phyloP scores from a whole-genome alignment of 2,329 filamentous ascomycete genomes.

The Macrophomina pseudophaseolina region DNA sequence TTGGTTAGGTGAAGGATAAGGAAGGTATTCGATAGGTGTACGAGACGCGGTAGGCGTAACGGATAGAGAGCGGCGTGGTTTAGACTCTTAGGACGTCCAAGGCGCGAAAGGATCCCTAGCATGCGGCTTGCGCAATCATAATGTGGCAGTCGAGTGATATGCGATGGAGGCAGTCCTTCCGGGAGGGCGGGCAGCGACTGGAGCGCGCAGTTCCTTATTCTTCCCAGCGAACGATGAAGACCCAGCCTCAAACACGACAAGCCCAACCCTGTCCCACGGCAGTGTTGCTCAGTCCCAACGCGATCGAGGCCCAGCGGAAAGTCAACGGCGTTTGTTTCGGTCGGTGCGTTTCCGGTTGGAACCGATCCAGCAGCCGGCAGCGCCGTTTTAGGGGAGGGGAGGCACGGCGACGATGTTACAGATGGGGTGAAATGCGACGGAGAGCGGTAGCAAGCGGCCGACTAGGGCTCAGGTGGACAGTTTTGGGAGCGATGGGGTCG shows the following conservation, averaged over 20 bases:
- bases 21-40: constrained; percentile 2
- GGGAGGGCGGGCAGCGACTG: constrained; percentile 7
- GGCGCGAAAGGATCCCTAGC: constrained; percentile 18
- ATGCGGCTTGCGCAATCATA: constrained; percentile 21
- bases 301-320: not conserved
- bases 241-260: constrained; percentile 1
- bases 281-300: not conserved
- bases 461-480: constrained; percentile 1
- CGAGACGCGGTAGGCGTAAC: not conserved
- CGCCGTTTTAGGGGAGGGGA: constrained; percentile 3
- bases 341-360: constrained; percentile 9
- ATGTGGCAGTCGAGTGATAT: constrained; percentile 3
- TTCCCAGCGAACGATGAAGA: constrained; percentile 4
- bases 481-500: not conserved
- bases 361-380: constrained; percentile 14
- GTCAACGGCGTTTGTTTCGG: not conserved
- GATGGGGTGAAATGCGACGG: not conserved
- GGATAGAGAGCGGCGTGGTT: constrained; percentile 14
- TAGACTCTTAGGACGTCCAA: constrained; percentile 11
- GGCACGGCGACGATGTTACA: constrained; percentile 4
- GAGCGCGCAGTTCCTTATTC: constrained; percentile 14
- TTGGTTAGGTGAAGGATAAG: not conserved
- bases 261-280: not conserved
- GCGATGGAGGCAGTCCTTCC: constrained; percentile 7
- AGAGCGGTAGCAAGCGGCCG: constrained; percentile 6